Percentiles rank a stretch among this genome's conserved stretches.
phyloP scores from a whole-genome alignment of 768 basidiomycete species.

The Leccinum ochraceum region DNA sequence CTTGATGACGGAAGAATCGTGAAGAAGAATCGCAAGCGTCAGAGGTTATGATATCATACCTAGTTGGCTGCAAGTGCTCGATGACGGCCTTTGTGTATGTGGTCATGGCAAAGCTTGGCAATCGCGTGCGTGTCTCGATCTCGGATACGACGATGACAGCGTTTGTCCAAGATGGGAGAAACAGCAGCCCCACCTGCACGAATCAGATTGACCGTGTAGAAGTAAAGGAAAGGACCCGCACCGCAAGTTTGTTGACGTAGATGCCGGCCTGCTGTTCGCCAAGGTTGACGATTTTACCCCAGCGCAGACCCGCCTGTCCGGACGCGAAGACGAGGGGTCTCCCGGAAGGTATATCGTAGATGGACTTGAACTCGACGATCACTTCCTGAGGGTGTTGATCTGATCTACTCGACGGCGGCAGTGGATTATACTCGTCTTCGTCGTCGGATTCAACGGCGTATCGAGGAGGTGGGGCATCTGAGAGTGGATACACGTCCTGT shows the following conservation, averaged over 20 bases:
- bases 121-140: slow-evolving; percentile 36
- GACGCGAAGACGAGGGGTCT: slow-evolving; percentile 45
- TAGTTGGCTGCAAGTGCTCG: slow-evolving; percentile 44
- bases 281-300: slow-evolving; percentile 53
- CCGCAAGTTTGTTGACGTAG: slow-evolving; percentile 47
- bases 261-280: slow-evolving; percentile 53
- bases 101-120: slow-evolving; percentile 55
- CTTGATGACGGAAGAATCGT: slow-evolving; percentile 30
- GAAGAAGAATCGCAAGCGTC: not conserved
- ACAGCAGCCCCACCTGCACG: slow-evolving; percentile 50
- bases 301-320: slow-evolving; percentile 46
- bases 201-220: not conserved
- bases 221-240: slow-evolving; percentile 23
- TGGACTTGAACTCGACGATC: slow-evolving; percentile 42
- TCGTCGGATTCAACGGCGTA: slow-evolving; percentile 68
- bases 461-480: slow-evolving; percentile 57
- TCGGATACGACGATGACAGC: slow-evolving; percentile 55
- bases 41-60: slow-evolving; percentile 32
- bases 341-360: slow-evolving; percentile 27
- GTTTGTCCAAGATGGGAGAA: slow-evolving; percentile 49
- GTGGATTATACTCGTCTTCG: slow-evolving; percentile 60
- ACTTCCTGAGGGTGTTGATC: slow-evolving; percentile 14
- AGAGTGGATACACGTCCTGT: slow-evolving; percentile 56
- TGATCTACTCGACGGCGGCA: slow-evolving; percentile 18
- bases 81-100: slow-evolving; percentile 47